A percentile compares a stretch with the other conserved stretches of the same genome.
phyloP scores from a whole-genome alignment of 768 basidiomycete species.

The Macrolepiota albuminosa region DNA sequence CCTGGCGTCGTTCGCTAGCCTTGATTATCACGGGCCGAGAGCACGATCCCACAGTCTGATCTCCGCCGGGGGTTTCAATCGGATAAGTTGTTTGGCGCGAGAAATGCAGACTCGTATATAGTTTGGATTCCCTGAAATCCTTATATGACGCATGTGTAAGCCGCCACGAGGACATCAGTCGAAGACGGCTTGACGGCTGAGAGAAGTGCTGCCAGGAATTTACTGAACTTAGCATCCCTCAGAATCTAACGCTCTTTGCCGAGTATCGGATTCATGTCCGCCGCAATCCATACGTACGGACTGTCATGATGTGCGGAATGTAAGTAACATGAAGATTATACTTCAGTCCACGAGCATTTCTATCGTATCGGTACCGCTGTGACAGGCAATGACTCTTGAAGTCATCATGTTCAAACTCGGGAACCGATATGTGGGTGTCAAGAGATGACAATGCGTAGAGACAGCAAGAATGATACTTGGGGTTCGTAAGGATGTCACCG shows the following conservation, averaged over 20 bases:
- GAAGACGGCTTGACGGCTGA: background rate
- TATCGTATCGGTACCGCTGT: background rate
- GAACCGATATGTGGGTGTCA: background rate
- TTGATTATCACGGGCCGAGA: background rate
- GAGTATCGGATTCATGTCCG: background rate
- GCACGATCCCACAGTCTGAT: background rate
- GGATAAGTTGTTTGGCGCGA: background rate
- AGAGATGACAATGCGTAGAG: background rate
- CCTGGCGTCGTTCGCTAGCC: background rate
- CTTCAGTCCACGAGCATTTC: background rate
- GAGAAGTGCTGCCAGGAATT: background rate
- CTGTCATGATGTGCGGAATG: background rate
- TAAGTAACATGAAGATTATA: background rate
- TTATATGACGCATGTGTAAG: background rate
- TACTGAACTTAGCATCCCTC: background rate
- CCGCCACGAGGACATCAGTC: background rate
- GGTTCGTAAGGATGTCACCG: background rate
- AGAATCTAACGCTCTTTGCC: background rate
- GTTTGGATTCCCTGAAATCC: background rate
- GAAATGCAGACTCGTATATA: background rate
- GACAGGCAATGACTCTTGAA: background rate
- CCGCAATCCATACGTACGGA: background rate
- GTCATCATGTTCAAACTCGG: background rate
- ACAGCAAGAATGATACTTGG: background rate
- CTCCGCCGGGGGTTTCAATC: background rate